Conservation (phyloP, 2,329 filamentous ascomycete species). For the Sporothrix brasiliensis region DNA sequence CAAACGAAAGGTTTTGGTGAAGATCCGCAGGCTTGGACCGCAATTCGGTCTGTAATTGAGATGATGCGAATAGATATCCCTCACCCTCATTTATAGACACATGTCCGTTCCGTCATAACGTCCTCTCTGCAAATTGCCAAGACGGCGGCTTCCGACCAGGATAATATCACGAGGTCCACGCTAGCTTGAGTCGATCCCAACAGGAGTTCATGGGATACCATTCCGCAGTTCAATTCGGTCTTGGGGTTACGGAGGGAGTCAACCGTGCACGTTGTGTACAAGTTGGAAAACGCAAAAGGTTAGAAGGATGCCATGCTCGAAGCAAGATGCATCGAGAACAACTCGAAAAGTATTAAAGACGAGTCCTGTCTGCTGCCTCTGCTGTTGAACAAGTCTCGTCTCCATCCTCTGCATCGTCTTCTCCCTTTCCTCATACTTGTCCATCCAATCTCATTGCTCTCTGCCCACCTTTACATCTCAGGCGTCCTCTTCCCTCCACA, state of each 20-base stretch:
- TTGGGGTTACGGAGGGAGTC: not conserved
- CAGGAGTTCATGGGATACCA: not conserved
- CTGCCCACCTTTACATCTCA: not conserved
- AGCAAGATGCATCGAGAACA: not conserved
- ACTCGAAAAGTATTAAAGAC: conserved; percentile 9
- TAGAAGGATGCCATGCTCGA: not conserved
- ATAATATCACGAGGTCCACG: not conserved
- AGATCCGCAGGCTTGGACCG: not conserved
- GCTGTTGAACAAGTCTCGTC: not conserved
- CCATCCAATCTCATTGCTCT: not conserved
- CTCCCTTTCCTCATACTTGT: not conserved
- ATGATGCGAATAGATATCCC: not conserved
- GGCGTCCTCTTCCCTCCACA: not conserved
- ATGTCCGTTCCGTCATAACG: not conserved
- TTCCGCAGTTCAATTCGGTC: conserved; percentile 1
- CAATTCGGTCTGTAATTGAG: not conserved
- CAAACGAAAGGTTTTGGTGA: not conserved
- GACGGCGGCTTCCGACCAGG: not conserved
- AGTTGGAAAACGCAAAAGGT: not conserved
- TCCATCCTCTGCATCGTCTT: not conserved
- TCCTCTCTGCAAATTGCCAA: no score
- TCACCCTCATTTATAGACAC: not conserved
- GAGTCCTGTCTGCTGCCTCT: not conserved
- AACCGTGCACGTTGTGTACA: no score
- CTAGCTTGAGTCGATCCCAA: not conserved